phyloP scores from a whole-genome alignment of 345 rosid species.

The Boechera divaricarpa region DNA sequence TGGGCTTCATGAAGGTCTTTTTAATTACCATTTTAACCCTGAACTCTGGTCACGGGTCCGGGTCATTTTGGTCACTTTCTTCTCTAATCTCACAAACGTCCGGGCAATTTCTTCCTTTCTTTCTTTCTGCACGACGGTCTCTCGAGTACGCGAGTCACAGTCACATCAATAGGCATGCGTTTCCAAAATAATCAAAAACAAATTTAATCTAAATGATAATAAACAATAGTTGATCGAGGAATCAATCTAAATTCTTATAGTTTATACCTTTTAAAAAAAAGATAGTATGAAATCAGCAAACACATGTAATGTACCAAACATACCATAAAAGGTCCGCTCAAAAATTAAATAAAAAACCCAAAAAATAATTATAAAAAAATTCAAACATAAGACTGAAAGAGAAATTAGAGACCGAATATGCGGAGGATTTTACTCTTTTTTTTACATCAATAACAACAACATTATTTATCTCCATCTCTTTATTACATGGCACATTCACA shows the following conservation, averaged over 20 bases:
- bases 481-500: constrained; percentile 47
- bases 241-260: constrained; percentile 43
- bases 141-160: constrained; percentile 1
- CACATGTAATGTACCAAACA: constrained; percentile 45
- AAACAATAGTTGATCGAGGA: constrained; percentile 14
- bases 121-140: constrained; percentile 33
- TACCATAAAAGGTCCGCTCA: constrained; percentile 46
- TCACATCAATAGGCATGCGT: constrained; percentile 43
- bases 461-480: constrained; percentile 14
- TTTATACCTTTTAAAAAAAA: constrained; percentile 40
- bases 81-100: constrained; percentile 32
- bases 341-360: background rate
- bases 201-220: background rate
- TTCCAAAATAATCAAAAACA: background rate
- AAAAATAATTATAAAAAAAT: background rate
- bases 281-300: constrained; percentile 38
- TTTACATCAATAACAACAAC: constrained; percentile 21
- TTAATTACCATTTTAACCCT: background rate
- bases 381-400: constrained; percentile 42
- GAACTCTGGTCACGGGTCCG: background rate
- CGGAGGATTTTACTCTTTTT: constrained; percentile 24
- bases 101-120: constrained; percentile 23
- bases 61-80: constrained; percentile 25
- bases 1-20: background rate
- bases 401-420: constrained; percentile 40